phyloP scores from a whole-genome alignment of 306 rosid species.

The Echinosophora koreensis region DNA sequence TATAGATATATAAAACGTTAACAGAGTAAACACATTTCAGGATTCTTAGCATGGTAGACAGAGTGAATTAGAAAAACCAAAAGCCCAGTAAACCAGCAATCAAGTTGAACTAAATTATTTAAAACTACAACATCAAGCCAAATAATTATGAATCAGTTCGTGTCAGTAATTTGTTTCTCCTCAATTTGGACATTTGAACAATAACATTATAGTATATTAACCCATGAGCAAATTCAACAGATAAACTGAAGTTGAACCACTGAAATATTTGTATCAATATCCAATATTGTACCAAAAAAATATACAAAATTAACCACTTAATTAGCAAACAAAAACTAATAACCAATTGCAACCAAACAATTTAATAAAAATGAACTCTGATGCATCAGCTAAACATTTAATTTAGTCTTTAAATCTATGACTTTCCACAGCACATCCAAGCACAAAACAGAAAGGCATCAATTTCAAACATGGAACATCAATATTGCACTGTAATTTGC shows the following conservation, averaged over 20 bases:
- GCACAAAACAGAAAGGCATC: not conserved
- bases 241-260: not conserved
- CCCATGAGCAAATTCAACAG: not conserved
- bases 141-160: not conserved
- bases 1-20: not conserved
- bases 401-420: not conserved
- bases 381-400: not conserved
- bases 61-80: not conserved
- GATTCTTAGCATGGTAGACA: not conserved
- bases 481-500: not conserved
- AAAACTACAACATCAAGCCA: not conserved
- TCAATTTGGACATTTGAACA: conserved; percentile 8
- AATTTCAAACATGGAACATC: not conserved
- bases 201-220: not conserved
- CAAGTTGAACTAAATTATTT: not conserved
- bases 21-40: not conserved
- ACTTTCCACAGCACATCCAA: not conserved
- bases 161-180: not conserved
- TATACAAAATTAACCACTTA: not conserved
- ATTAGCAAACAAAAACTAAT: conserved; percentile 1
- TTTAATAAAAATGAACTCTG: not conserved
- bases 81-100: not conserved
- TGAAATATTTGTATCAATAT: not conserved
- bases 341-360: not conserved
- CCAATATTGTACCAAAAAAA: not conserved